Conservation (phyloP, 257 asterid genomes). For the Ajuga chamaepitys region DNA sequence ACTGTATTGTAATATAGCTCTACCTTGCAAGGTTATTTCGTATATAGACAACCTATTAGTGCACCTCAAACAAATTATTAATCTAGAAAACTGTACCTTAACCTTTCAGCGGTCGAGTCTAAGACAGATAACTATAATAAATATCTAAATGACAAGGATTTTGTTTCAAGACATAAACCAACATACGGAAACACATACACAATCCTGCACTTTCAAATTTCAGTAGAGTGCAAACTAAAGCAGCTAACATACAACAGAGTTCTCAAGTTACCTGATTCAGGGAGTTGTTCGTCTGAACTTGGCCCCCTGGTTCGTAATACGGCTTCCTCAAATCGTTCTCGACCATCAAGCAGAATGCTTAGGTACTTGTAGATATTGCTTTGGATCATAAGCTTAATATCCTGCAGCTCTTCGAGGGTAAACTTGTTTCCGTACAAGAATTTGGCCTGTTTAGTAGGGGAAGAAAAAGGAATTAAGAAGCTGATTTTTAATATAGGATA, state of each 20-base stretch:
- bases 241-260: neutral
- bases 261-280: slow-evolving; percentile 30
- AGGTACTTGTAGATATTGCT: slow-evolving; percentile 77
- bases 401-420: slow-evolving; percentile 63
- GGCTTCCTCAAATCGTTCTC: slow-evolving; percentile 83
- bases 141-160: neutral
- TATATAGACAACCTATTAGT: too few species aligned
- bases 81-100: too few species aligned
- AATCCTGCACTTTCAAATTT: neutral
- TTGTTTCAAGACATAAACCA: neutral
- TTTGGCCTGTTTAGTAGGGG: slow-evolving; percentile 50
- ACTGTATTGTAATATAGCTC: too few species aligned
- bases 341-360: slow-evolving; percentile 81
- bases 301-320: slow-evolving; percentile 24
- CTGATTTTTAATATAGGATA: neutral
- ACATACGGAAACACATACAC: too few species aligned
- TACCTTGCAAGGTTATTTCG: too few species aligned
- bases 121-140: too few species aligned
- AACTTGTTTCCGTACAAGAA: slow-evolving; percentile 68
- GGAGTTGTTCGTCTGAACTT: slow-evolving; percentile 22
- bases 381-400: slow-evolving; percentile 87
- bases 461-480: neutral
- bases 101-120: too few species aligned
- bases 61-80: too few species aligned
- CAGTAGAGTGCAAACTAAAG: neutral